These are phyloP conservation scores for Ascochyta pisi DNA, from an alignment of 2,329 filamentous ascomycete species.

Conservation along the genomic window DNA sequence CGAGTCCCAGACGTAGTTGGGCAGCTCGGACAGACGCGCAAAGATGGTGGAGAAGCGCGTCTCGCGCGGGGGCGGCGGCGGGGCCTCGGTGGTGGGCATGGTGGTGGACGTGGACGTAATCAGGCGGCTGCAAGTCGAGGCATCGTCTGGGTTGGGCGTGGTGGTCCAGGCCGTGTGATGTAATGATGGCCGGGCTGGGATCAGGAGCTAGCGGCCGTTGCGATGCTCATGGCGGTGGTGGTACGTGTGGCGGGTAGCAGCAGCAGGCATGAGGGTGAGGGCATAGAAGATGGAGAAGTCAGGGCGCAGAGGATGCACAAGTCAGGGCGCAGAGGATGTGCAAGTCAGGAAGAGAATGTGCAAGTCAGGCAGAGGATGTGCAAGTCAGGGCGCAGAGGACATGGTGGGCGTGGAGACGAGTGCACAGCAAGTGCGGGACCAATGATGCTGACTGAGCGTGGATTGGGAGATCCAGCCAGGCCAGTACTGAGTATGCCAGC, in stretches of 20 bases:
- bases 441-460: constrained; percentile 16
- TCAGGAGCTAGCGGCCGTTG: neutral
- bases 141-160: constrained; percentile 11
- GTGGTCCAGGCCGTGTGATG: constrained; percentile 9
- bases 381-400: neutral
- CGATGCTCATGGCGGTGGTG: neutral
- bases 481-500: neutral
- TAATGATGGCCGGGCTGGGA: neutral
- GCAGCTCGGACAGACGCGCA: constrained; percentile 47
- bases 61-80: constrained; percentile 23
- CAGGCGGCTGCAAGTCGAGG: neutral
- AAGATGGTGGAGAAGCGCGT: constrained; percentile 43
- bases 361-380: too few species aligned
- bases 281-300: too few species aligned
- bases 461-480: neutral
- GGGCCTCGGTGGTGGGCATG: constrained; percentile 25
- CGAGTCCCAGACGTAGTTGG: constrained; percentile 50
- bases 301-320: too few species aligned
- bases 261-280: too few species aligned
- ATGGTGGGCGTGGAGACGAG: neutral
- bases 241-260: too few species aligned
- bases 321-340: too few species aligned
- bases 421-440: constrained; percentile 9
- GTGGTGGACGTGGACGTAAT: constrained; percentile 13
- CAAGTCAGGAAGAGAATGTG: too few species aligned